phyloP scores from a whole-genome alignment of 1,284 basidiomycete species.

The Irpex rosettiformis region DNA sequence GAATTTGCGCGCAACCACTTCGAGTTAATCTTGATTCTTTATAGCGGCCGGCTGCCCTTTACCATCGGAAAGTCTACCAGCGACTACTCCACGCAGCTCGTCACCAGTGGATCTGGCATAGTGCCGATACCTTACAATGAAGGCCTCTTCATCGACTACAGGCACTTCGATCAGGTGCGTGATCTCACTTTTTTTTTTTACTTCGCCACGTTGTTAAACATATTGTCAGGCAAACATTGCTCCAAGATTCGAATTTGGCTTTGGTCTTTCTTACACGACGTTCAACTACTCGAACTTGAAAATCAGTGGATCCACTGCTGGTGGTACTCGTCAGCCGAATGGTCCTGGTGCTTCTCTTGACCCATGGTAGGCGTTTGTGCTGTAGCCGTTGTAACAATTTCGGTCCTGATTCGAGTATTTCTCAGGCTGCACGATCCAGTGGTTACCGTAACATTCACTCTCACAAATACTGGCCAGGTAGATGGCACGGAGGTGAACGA shows the following conservation, averaged over 20 bases:
- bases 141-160: constrained; percentile 62
- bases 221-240: constrained; percentile 45
- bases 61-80: constrained; percentile 38
- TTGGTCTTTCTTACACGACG: constrained; percentile 38
- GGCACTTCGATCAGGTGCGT: constrained; percentile 55
- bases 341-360: constrained; percentile 45
- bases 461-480: constrained; percentile 43
- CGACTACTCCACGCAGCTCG: constrained; percentile 44
- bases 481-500: constrained; percentile 43
- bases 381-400: too few species aligned
- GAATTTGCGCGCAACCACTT: too few species aligned
- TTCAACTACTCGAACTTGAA: constrained; percentile 51
- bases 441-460: constrained; percentile 40
- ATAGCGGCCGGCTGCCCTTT: constrained; percentile 44
- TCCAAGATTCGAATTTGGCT: constrained; percentile 68
- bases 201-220: too few species aligned
- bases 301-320: constrained; percentile 37
- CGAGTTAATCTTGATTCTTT: too few species aligned
- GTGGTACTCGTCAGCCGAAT: constrained; percentile 36
- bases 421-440: constrained; percentile 45
- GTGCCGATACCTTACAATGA: constrained; percentile 44
- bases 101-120: constrained; percentile 34
- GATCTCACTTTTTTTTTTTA: too few species aligned
- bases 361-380: too few species aligned
- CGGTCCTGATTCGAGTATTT: too few species aligned